Evolutionary conservation across 345 rosid species (phyloP), one percentile per base, ranked within the genome.

Genomic region (Dipteronia dyeriana): DNA sequence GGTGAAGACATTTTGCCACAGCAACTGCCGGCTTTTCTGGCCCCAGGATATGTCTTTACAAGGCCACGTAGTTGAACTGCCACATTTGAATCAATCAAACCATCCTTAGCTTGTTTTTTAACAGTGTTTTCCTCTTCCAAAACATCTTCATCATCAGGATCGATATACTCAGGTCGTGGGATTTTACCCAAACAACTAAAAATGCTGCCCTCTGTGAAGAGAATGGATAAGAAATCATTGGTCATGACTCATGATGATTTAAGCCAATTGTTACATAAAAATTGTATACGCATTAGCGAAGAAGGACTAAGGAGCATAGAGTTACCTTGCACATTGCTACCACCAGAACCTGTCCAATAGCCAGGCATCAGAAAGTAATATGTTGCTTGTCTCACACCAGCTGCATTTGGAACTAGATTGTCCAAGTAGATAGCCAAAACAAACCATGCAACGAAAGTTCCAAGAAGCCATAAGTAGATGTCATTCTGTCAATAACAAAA

Each of bases 311-410:
- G 31, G 66, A 22, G 16, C 38, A 68, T 7, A 41, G 45, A 41
- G 45, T 49, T 79, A 91, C 97, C 97, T 93, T 84, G 78, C 38
- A 81, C 88, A 75, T 84, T 87, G 86, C 76, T 84, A 80, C 98
- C 97, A 77, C 95, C 97, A 80, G 76, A 90, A 78, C 97, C 97
- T 0, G 92, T 91, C 98, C 98, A 93, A 78, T 90, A 91, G 29
- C 92, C 90, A 39, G 92, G 97, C 49, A 83, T 87, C 19, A 95
- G 79, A 86, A 95, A 93, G 84, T 91, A 95, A 82, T 87, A 85
- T 41, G 86, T 9, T 53, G 97, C 79, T 84, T 90, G 91, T 82
- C 97, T 89, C 66, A 90, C 89, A 76, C 97, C 95, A 16, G 88
- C 88, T 6, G 91, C 90, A 75, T 93, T 95, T 74, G 95, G 93